Base-by-base conservation (phyloP, 139 green algal genomes). In the Coelastrella sp. region DNA sequence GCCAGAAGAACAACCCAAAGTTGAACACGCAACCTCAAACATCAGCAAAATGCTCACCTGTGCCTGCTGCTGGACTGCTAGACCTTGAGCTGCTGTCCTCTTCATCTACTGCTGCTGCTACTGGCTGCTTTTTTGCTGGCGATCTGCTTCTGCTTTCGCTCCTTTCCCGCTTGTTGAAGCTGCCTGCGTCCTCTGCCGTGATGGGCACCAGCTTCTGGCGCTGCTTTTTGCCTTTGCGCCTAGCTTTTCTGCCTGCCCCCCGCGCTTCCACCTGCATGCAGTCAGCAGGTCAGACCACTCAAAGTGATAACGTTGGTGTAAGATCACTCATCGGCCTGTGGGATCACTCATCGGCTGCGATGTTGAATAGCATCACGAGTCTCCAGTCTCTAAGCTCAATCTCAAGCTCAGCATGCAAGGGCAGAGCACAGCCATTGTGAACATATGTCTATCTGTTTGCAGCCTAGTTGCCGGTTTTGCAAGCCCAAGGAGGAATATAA, bases 61-160 rank as follows among this genome's bases (percentile, higher is more conserved):
- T 71, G 11, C 61, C 61, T 71, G 61, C 10, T 71, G 61, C 61
- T 71, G 61, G 61, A 71, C 11, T 71, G 61, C 11, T 71, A 13
- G 11, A 13, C 61, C 11, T 13, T 71, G 61, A 10, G 20, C 81
- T 61, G 81, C 61, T 10, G 60, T 5, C 14, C 8, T 10, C 61
- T 71, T 71, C 61, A 71, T 10, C 16, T 4, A 13, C 10, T 79
- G 83, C 17, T 56, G 82, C 65, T 65, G 32, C 65, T 65, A 54
- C 65, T 56, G 66, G 83, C 83, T 78, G 83, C 65, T 57, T 88
- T 16, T 71, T 88, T 32, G 7, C 20, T 14, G 57, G 23, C 74
- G 19, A 60, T 3, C 74, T 80, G 74, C 74, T 58, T 2, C 11
- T 57, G 74, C 74, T 58, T 23, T 58, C 17, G 16, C n/a, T 58